Percentiles rank a stretch among this genome's conserved stretches.
Conservation (phyloP, 257 asterid genomes). For the Nemophila menziesii region DNA sequence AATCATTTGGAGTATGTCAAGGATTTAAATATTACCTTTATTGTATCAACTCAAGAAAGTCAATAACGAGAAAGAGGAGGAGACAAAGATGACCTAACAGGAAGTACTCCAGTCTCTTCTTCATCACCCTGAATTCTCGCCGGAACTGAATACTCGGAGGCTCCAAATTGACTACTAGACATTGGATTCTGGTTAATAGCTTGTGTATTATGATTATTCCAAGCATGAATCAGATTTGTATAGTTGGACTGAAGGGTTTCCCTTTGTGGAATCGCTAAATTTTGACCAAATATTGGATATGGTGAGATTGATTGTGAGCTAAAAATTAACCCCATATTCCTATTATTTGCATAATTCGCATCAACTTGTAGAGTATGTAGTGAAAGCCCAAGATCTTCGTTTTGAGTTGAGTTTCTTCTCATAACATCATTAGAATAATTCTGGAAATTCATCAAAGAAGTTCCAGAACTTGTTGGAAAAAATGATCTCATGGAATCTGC, state of each 20-base stretch:
- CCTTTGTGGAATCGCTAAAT: slow-evolving; percentile 19
- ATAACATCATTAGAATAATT: slow-evolving; percentile 13
- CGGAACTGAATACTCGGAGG: slow-evolving; percentile 33
- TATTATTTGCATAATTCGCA: slow-evolving; percentile 15
- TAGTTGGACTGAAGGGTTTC: slow-evolving; percentile 42
- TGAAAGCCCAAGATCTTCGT: slow-evolving; percentile 37
- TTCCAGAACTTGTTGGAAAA: slow-evolving; percentile 18
- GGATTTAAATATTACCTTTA: not conserved
- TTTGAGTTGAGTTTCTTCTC: slow-evolving; percentile 17
- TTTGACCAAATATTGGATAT: slow-evolving; percentile 17
- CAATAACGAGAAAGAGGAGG: slow-evolving; percentile 9
- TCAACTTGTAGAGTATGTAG: slow-evolving; percentile 30
- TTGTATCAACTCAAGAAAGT: slow-evolving; percentile 2
- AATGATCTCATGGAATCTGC: slow-evolving; percentile 24
- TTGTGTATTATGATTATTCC: slow-evolving; percentile 19
- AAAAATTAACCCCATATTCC: slow-evolving; percentile 19
- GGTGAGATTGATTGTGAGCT: slow-evolving; percentile 13
- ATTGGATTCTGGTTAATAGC: slow-evolving; percentile 15
- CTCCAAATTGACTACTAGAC: slow-evolving; percentile 19
- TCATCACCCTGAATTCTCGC: slow-evolving; percentile 35
- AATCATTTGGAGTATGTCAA: no score
- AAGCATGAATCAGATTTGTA: slow-evolving; percentile 10
- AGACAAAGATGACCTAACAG: slow-evolving; percentile 14
- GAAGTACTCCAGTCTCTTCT: slow-evolving; percentile 20
- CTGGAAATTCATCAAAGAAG: slow-evolving; percentile 16